A percentile compares a stretch with the other conserved stretches of the same genome.
Conservation (phyloP, 1,284 basidiomycete species). For the Ganoderma multipileum region DNA sequence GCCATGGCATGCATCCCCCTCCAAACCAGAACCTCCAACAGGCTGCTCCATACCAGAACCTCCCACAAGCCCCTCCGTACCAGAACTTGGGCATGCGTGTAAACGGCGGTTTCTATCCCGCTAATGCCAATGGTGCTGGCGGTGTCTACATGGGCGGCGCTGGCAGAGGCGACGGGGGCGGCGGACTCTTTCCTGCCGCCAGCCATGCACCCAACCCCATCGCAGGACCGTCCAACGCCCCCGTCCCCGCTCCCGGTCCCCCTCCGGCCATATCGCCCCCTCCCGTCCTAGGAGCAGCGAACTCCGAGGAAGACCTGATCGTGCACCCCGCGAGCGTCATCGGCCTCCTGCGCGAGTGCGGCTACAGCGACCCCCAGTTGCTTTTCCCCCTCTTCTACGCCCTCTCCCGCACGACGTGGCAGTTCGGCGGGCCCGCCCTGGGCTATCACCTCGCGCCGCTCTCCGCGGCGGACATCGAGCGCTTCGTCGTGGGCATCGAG, state of each 20-base stretch:
- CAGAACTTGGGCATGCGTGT: not conserved
- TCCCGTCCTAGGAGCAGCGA: not conserved
- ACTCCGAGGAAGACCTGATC: slow-evolving; percentile 29
- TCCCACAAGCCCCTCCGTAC: not conserved
- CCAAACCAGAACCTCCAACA: not conserved
- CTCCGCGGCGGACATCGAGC: slow-evolving; percentile 35
- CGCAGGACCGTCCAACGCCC: not conserved
- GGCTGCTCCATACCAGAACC: not conserved
- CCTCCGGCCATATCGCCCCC: not conserved
- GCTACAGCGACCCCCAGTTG: slow-evolving; percentile 27
- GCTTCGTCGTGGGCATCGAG: slow-evolving; percentile 37
- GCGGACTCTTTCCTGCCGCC: not conserved
- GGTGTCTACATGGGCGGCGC: not conserved
- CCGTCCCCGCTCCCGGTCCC: not conserved
- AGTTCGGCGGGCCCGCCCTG: slow-evolving; percentile 31
- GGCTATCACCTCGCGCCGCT: slow-evolving; percentile 37
- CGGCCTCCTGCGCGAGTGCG: slow-evolving; percentile 37
- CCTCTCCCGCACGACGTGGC: slow-evolving; percentile 35
- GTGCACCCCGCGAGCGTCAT: slow-evolving; percentile 38
- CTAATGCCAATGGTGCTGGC: not conserved
- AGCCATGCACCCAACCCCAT: not conserved
- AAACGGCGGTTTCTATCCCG: not conserved
- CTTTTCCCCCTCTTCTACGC: slow-evolving; percentile 39
- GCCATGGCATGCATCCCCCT: not conserved
- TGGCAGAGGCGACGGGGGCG: not conserved